A percentile compares a stretch with the other conserved stretches of the same genome.
phyloP scores from a whole-genome alignment of 495 filamentous ascomycete species.

The Letharia lupina region DNA sequence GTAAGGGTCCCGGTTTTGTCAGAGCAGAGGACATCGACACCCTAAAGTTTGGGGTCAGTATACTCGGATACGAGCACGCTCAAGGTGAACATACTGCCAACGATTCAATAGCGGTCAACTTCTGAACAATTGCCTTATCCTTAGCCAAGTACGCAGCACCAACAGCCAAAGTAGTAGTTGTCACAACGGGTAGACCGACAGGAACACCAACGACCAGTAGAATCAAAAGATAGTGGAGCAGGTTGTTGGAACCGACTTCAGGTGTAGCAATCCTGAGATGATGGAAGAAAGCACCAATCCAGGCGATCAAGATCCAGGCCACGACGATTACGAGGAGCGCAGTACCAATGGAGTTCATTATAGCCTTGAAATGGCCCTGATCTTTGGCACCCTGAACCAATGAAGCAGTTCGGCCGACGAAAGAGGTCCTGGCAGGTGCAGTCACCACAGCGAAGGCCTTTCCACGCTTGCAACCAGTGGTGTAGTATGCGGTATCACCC shows the following conservation, averaged over 20 bases:
- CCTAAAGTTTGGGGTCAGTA: conserved; percentile 33
- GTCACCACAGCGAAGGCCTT: conserved; percentile 61
- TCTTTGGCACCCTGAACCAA: conserved; percentile 64
- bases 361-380: conserved; percentile 70
- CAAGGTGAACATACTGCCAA: conserved; percentile 49
- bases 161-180: conserved; percentile 94
- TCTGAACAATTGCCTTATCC: conserved; percentile 95
- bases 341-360: conserved; percentile 71
- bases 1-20: conserved; percentile 79
- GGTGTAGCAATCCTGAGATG: conserved; percentile 60
- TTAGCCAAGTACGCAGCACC: conserved; percentile 89
- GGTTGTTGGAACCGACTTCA: conserved; percentile 38
- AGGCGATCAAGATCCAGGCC: conserved; percentile 61
- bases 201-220: conserved; percentile 92
- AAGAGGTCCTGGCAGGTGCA: conserved; percentile 56
- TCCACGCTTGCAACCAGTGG: conserved; percentile 70
- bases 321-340: conserved; percentile 62
- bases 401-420: conserved; percentile 64
- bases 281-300: conserved; percentile 72
- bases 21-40: conserved; percentile 93
- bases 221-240: conserved; percentile 56
- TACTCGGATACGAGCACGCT: conserved; percentile 11
- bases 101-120: conserved; percentile 90
- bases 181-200: conserved; percentile 91
- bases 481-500: conserved; percentile 64